Evolutionary conservation across 2,329 filamentous ascomycete genomes (phyloP).

Genomic region (Venturia nashicola): DNA sequence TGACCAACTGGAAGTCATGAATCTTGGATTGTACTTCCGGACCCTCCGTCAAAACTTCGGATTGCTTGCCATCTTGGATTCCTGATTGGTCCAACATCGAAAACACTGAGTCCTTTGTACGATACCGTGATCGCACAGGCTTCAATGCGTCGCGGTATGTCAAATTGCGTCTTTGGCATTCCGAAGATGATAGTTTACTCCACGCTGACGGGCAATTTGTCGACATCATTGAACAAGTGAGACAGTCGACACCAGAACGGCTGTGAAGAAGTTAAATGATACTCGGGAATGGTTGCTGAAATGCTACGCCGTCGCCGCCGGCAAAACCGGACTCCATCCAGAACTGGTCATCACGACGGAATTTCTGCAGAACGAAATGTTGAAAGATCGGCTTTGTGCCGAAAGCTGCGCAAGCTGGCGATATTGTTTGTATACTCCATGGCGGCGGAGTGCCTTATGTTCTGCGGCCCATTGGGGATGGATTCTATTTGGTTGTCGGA

Average conservation of each 20-base stretch:
- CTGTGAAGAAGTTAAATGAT: too few relatives aligned
- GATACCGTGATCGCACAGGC: not conserved
- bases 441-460: too few relatives aligned
- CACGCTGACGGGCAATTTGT: not conserved
- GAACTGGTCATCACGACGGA: not conserved
- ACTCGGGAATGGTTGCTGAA: too few relatives aligned
- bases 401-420: not conserved
- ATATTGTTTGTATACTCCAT: too few relatives aligned
- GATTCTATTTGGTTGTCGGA: too few relatives aligned
- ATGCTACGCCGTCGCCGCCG: too few relatives aligned
- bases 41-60: not conserved
- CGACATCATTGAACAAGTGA: not conserved
- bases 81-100: not conserved
- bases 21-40: not conserved
- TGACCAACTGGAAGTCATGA: not conserved
- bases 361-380: not conserved
- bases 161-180: not conserved
- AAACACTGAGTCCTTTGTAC: not conserved
- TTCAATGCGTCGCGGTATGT: not conserved
- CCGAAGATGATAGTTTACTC: not conserved
- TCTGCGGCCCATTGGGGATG: too few relatives aligned
- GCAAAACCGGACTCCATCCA: too few relatives aligned
- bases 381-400: constrained; percentile 3
- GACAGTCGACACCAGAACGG: too few relatives aligned
- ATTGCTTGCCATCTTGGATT: not conserved